Base-by-base conservation (phyloP, 2,329 filamentous ascomycete species). In the Ambrosiella xylebori region DNA sequence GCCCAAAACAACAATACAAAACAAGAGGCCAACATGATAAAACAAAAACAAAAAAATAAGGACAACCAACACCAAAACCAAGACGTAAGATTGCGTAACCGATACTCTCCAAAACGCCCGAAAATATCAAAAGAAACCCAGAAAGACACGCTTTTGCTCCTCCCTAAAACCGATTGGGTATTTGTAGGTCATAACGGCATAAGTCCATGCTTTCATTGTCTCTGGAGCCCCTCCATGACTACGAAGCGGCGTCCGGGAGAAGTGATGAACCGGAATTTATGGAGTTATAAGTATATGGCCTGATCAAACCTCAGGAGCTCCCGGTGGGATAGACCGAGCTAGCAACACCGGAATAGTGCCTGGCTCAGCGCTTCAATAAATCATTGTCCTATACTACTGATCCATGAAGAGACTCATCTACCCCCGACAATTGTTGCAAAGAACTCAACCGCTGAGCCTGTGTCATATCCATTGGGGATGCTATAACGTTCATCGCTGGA, bases 371-470 rank as follows among this genome's bases (percentile, higher is more conserved):
- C 5, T 27, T 3, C 27, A 27, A 27, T 27, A 27, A 27, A 27
- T 27, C 27, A 27, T 27, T 5, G 27, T 59, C 50, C 45, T 57
- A 60, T 60, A 60, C 49, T 41, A 53, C 54, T 12, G 53, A 51
- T 17, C 59, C 51, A 55, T 57, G 59, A 13, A 60, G 35, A 17
- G 56, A 50, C 56, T 60, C 59, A 27, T 60, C 56, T n/a, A 60
- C 55, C 8, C 55, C 56, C 35, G 55, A 19, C 12, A 60, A 47
- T 8, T 57, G 50, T 17, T 60, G 59, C 38, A 60, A 17, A 1
- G 55, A 15, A 5, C 15, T 19, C 4, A 60, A 27, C 47, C 58
- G 59, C 27, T 56, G 50, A 17, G 59, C 54, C 36, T 41, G 44
- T 9, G 52, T 45, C 55, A 57, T 51, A 7, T 45, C 37, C 51